Evolutionary conservation across 352 stramenopile species (phyloP).

Genomic region (Phytophthora constricta): DNA sequence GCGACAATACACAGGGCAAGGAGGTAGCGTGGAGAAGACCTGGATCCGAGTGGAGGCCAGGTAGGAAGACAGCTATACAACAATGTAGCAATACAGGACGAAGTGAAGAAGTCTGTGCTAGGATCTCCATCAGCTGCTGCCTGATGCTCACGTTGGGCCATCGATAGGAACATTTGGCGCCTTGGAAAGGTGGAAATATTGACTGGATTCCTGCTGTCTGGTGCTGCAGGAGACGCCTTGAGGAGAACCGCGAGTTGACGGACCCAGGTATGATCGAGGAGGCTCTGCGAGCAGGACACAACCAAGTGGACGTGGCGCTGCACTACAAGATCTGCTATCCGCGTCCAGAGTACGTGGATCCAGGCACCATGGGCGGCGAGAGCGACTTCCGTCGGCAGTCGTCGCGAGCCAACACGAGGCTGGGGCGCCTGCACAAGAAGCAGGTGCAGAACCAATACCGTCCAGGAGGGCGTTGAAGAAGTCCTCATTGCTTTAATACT

Average conservation of each 20-base stretch:
- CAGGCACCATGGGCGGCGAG: conserved; percentile 78
- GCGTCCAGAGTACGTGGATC: conserved; percentile 78
- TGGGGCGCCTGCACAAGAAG: conserved; percentile 51
- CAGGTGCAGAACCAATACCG: conserved; percentile 58
- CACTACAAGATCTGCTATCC: conserved; percentile 90
- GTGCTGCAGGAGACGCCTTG: conserved; percentile 54
- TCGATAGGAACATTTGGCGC: not conserved
- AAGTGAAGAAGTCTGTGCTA: too few species aligned
- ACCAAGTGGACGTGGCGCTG: conserved; percentile 80
- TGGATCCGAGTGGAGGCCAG: conserved; percentile 79
- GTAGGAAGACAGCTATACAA: too few species aligned
- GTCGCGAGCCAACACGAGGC: conserved; percentile 55
- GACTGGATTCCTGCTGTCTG: not conserved
- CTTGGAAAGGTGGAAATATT: not conserved
- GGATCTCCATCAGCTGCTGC: not conserved
- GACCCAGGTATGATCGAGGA: conserved; percentile 48
- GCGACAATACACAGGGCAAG: conserved; percentile 55
- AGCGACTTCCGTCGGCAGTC: conserved; percentile 70
- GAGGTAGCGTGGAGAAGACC: conserved; percentile 53
- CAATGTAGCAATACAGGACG: too few species aligned
- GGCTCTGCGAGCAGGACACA: conserved; percentile 60
- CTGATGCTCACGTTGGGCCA: too few species aligned
- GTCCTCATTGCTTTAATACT: too few species aligned
- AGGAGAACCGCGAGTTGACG: conserved; percentile 58
- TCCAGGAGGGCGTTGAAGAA: conserved; percentile 26